Base-by-base conservation (phyloP, 1,284 basidiomycete species). In the Mycena citricolor region DNA sequence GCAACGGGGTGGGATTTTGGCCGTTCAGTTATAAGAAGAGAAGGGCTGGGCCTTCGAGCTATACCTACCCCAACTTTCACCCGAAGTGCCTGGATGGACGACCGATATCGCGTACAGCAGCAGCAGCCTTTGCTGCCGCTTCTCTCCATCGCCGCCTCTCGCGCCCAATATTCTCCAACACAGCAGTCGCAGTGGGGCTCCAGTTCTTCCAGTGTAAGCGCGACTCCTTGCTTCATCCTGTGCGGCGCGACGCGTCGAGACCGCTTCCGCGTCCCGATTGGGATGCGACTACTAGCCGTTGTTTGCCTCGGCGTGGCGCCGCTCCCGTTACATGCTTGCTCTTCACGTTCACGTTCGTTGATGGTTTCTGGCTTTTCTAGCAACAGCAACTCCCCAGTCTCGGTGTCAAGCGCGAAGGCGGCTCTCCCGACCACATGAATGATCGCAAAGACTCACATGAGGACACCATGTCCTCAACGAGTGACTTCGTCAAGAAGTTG, bases 401-500 rank as follows among this genome's bases (percentile, higher is more conserved):
- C 32, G 47, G 47, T 36, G 47, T 49, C 23, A 49, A 49, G 39
- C 47, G 42, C 42, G 47, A 49, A 14, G 47, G 47, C 37, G 47
- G 17, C 31, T 49, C 47, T 7, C 47, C 47, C 17, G 47, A 44
- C 10, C 42, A 49, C 14, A 49, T 49, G 47, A 5, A 37, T 8
- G 47, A 49, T 26, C 47, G 38, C 36, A 48, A 48, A 30, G 46
- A 48, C 32, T 11, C 8, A 25, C 38, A 39, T 39, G 77, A 78
- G 49, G 84, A 86, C 55, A 70, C 71, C 49, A 83, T 86, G 83
- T 83, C 83, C 4, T 76, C 82, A 10, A 84, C 86, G 13, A 82
- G 79, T 54, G 94, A 97, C 67, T 98, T 98, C 66, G 94, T 97
- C 61, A 97, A 93, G 71, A 94, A 94, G 68, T 71, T 98, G 12